A percentile compares a stretch with the other conserved stretches of the same genome.
Evolutionary conservation across 352 stramenopile species (phyloP).

Genomic region (Pythium volutum): DNA sequence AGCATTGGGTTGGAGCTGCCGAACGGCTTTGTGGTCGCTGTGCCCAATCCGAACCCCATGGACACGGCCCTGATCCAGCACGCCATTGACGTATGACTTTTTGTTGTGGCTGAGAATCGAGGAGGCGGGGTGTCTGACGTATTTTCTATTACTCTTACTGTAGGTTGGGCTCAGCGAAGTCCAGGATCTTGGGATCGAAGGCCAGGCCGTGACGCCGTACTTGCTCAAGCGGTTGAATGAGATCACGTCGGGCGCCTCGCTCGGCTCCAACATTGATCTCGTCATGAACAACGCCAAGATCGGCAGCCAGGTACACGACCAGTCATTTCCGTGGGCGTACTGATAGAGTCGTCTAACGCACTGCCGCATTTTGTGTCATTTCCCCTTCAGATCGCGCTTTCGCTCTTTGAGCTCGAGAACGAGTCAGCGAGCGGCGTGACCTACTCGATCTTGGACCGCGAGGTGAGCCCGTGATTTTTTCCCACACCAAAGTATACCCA

Average conservation of each 20-base stretch:
- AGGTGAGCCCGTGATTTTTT: constrained; percentile 40
- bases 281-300: constrained; percentile 96
- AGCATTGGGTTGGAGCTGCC: constrained; percentile 75
- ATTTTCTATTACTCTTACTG: background rate
- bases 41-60: constrained; percentile 88
- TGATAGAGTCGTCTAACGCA: too few species aligned
- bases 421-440: constrained; percentile 22
- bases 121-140: too few species aligned
- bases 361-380: too few species aligned
- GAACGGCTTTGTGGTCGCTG: constrained; percentile 84
- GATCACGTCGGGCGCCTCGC: constrained; percentile 90
- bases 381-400: constrained; percentile 47
- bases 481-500: constrained; percentile 7
- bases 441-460: constrained; percentile 45
- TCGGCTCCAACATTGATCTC: constrained; percentile 96
- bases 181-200: constrained; percentile 78
- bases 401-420: constrained; percentile 61
- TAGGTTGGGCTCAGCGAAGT: constrained; percentile 84
- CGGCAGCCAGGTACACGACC: constrained; percentile 84
- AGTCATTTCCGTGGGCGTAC: background rate
- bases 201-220: constrained; percentile 95
- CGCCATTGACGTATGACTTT: constrained; percentile 74
- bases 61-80: constrained; percentile 84
- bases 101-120: too few species aligned
- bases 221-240: constrained; percentile 89